Base-by-base conservation (phyloP, 1,284 basidiomycete species). In the Ceratobasidium sp. region DNA sequence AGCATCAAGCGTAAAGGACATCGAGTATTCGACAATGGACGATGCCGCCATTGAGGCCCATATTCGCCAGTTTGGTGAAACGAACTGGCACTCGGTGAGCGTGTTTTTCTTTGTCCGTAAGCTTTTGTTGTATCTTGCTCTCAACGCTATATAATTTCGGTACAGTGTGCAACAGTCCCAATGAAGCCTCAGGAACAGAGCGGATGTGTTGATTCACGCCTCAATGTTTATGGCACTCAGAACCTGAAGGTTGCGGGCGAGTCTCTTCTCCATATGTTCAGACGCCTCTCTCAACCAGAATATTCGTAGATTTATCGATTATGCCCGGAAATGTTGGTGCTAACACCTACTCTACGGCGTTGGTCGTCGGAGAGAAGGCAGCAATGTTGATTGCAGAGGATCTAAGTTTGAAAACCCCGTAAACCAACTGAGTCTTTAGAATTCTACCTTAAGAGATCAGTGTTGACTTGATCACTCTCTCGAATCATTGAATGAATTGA, bases 181-280 rank as follows among this genome's bases (percentile, higher is more conserved):
- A 93, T 93, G 91, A 91, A 90, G 81, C 85, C 88, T 0, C 86
- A 88, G 33, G 86, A 87, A 13, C 78, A 85, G 71, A 87, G 87
- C 5, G 92, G 91, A 12, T 92, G 92, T 0, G 90, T 93, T 9
- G 90, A 93, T 80, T 78, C 87, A 3, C 85, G 84, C 2, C 82
- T 93, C 61, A 90, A 90, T 81, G 91, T 93, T 1, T 91, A 93
- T 80, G 91, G 91, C 5, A 86, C 90, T 0, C 80, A 84, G 64
- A 85, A 87, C 26, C 84, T 93, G 68, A 93, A 93, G 83, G 86
- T 93, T 38, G 89, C 88, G 65, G 85, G 85, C 83, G 20, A 4
- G 66, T 6, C 33, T 33, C 33, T 33, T 33, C 33, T 33, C 33
- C 33, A 33, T 33, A 33, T 33, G 33, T 33, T 33, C 33, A 33